Evolutionary conservation across 1,284 basidiomycete genomes (phyloP).

Genomic region (Lignosus rhinocerotis): DNA sequence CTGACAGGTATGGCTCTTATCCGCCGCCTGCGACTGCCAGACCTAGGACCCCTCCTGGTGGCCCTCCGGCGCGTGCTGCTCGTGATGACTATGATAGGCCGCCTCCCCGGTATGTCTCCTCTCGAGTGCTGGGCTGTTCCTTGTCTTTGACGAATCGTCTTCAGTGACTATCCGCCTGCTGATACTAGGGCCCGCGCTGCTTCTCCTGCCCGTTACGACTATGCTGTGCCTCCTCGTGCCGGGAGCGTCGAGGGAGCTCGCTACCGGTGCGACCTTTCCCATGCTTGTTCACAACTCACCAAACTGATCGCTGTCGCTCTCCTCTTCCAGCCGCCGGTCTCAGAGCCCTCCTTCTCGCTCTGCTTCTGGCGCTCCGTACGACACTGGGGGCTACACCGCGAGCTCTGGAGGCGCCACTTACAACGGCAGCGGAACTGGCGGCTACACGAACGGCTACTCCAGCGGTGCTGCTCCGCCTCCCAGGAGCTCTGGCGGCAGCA

Average conservation of each 20-base stretch:
- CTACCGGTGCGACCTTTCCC: constrained; percentile 48
- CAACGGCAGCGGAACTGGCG: constrained; percentile 36
- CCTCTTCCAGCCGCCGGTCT: constrained; percentile 61
- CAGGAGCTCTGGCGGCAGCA: constrained; percentile 39
- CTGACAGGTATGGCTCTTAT: constrained; percentile 41
- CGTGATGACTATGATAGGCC: constrained; percentile 52
- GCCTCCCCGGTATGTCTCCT: constrained; percentile 45
- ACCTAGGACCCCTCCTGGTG: constrained; percentile 49
- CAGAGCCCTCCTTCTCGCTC: constrained; percentile 58
- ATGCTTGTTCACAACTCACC: background rate
- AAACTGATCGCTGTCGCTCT: constrained; percentile 7
- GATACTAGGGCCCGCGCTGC: constrained; percentile 58
- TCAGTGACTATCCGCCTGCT: constrained; percentile 47
- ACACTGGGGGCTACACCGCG: constrained; percentile 39
- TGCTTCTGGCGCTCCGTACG: constrained; percentile 37
- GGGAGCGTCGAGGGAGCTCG: constrained; percentile 43
- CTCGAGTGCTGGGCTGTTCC: background rate
- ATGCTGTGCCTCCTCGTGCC: constrained; percentile 47
- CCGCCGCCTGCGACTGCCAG: constrained; percentile 37
- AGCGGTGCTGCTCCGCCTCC: constrained; percentile 38
- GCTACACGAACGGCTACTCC: constrained; percentile 49
- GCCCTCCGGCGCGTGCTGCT: constrained; percentile 34
- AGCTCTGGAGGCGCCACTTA: constrained; percentile 53
- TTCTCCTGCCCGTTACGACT: constrained; percentile 59
- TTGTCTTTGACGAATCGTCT: constrained; percentile 9